phyloP scores from a whole-genome alignment of 805 yeast species.

The Suhomyces faveliae region DNA sequence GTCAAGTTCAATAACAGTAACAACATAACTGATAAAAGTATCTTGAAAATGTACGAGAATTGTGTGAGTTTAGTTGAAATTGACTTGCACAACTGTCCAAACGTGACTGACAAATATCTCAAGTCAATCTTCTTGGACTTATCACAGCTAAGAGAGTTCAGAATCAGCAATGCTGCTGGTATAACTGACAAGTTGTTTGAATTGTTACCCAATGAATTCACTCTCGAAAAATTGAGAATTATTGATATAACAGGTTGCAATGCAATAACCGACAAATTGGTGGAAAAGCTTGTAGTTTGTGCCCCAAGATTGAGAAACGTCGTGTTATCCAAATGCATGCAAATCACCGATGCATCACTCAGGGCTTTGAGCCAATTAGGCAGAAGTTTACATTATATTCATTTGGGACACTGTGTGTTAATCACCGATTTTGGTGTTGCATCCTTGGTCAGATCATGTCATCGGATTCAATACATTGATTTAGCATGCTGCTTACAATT shows the following conservation, averaged over 20 bases:
- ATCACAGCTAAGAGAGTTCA: constrained; percentile 78
- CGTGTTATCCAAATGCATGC: constrained; percentile 83
- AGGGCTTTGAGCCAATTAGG: constrained; percentile 71
- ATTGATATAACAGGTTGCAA: constrained; percentile 84
- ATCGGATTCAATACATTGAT: constrained; percentile 86
- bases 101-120: constrained; percentile 64
- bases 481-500: constrained; percentile 91
- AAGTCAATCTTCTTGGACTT: constrained; percentile 56
- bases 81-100: constrained; percentile 80
- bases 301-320: constrained; percentile 90
- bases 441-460: constrained; percentile 70
- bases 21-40: constrained; percentile 61
- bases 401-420: constrained; percentile 88
- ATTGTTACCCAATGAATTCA: constrained; percentile 45
- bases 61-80: constrained; percentile 86
- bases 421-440: constrained; percentile 89
- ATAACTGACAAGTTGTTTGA: constrained; percentile 67
- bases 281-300: constrained; percentile 64
- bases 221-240: constrained; percentile 68
- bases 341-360: constrained; percentile 79
- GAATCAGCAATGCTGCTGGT: constrained; percentile 70
- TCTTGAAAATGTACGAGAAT: constrained; percentile 58
- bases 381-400: constrained; percentile 80
- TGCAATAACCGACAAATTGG: constrained; percentile 74
- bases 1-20: constrained; percentile 75